These are phyloP conservation scores for Kodamaea anthophila DNA, from an alignment of 1,139 yeast genomes.

Conservation along the genomic window DNA sequence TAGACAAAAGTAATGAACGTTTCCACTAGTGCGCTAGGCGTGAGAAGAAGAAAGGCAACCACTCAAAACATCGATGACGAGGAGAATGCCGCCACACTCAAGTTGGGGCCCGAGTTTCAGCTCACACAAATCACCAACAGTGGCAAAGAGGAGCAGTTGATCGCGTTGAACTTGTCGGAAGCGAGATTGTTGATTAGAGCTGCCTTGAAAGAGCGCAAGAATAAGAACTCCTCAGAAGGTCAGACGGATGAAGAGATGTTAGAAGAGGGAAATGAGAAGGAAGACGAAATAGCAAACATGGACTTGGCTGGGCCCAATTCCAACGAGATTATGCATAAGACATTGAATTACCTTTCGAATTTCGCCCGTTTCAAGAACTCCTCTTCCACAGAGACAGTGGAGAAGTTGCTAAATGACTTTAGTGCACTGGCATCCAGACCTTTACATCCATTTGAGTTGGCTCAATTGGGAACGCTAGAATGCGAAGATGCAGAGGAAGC, in stretches of 20 bases:
- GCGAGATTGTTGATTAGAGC: conserved; percentile 87
- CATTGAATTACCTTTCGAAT: conserved; percentile 78
- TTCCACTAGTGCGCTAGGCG: conserved; percentile 83
- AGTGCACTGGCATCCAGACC: conserved; percentile 53
- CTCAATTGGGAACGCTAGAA: conserved; percentile 88
- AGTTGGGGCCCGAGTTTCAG: conserved; percentile 90
- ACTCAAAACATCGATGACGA: conserved; percentile 70
- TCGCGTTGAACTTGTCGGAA: conserved; percentile 82
- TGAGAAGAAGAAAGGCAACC: conserved; percentile 58
- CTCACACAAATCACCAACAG: conserved; percentile 72
- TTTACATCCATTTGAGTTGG: conserved; percentile 91
- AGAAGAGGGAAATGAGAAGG: conserved; percentile 42
- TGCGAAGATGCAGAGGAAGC: conserved; percentile 99
- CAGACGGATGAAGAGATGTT: conserved; percentile 24
- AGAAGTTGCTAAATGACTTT: conserved; percentile 67
- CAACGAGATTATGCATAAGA: conserved; percentile 76
- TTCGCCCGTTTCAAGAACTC: conserved; percentile 90
- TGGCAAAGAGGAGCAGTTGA: conserved; percentile 70
- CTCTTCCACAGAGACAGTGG: conserved; percentile 91
- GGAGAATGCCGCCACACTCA: conserved; percentile 82
- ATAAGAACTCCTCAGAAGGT: conserved; percentile 28
- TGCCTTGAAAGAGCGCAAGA: conserved; percentile 74
- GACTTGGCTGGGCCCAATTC: conserved; percentile 62
- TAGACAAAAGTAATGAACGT: conserved; percentile 54
- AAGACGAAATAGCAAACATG: conserved; percentile 59